Conservation (phyloP, 2,329 filamentous ascomycete genomes). For the Aspergillus versicolor region DNA sequence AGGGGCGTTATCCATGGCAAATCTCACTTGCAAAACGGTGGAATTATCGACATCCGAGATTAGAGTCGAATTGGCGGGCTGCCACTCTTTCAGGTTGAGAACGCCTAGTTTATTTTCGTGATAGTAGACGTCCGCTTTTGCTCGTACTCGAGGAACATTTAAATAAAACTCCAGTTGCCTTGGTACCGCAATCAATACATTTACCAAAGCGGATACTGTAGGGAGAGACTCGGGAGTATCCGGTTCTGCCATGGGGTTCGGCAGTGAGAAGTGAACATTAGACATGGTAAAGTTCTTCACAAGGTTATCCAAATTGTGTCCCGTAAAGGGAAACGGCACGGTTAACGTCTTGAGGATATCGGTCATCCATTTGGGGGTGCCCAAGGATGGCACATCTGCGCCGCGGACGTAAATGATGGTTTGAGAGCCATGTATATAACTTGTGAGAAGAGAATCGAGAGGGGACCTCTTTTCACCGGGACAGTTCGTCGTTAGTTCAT, state of each 20-base stretch:
- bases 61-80: constrained; percentile 76
- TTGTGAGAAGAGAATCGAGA: constrained; percentile 75
- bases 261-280: constrained; percentile 82
- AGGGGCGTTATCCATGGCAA: constrained; percentile 74
- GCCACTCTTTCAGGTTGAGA: constrained; percentile 78
- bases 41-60: constrained; percentile 59
- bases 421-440: constrained; percentile 77
- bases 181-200: constrained; percentile 75
- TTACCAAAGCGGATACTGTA: constrained; percentile 77
- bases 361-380: constrained; percentile 78
- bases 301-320: constrained; percentile 74
- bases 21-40: constrained; percentile 69
- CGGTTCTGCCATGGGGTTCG: constrained; percentile 75
- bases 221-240: constrained; percentile 71
- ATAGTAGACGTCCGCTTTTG: constrained; percentile 79
- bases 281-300: constrained; percentile 85
- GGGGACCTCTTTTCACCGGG: constrained; percentile 77
- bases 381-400: constrained; percentile 62
- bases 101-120: constrained; percentile 74
- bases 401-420: constrained; percentile 82
- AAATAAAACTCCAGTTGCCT: constrained; percentile 84
- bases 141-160: constrained; percentile 72
- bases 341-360: constrained; percentile 79
- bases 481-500: constrained; percentile 69
- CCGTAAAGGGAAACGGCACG: constrained; percentile 80